phyloP scores from a whole-genome alignment of 2,329 filamentous ascomycete species.

The Clonostachys sp. region DNA sequence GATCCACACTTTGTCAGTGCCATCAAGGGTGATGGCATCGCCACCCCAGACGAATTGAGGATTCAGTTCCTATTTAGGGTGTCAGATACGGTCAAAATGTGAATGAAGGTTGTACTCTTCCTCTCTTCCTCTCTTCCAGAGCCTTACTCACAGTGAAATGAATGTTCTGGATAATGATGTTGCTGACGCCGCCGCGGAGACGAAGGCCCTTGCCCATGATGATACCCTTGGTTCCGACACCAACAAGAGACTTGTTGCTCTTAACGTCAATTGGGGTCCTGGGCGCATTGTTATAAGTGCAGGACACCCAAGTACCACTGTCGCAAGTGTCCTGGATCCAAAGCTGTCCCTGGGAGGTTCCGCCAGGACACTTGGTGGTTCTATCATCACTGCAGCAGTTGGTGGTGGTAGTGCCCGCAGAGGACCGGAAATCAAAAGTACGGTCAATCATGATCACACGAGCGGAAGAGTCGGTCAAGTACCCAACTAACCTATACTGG shows the following conservation, averaged over 20 bases:
- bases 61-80: slow-evolving; percentile 33
- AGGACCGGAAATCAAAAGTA: slow-evolving; percentile 49
- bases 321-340: slow-evolving; percentile 1
- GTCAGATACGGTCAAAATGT: too few relatives aligned
- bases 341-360: neutral
- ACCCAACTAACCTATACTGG: slow-evolving; percentile 1
- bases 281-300: slow-evolving; percentile 7
- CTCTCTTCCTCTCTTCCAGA: too few relatives aligned
- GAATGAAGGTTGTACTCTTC: too few relatives aligned
- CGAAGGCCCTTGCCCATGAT: slow-evolving; percentile 55
- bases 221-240: slow-evolving; percentile 45
- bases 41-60: slow-evolving; percentile 56
- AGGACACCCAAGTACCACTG: neutral
- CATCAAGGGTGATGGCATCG: slow-evolving; percentile 49
- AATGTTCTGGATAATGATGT: slow-evolving; percentile 59
- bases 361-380: slow-evolving; percentile 20
- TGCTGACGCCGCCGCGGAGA: slow-evolving; percentile 37
- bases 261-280: slow-evolving; percentile 42
- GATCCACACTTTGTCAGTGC: slow-evolving; percentile 41
- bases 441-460: slow-evolving; percentile 56
- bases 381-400: slow-evolving; percentile 43
- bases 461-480: slow-evolving; percentile 43
- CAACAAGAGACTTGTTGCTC: slow-evolving; percentile 52
- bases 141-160: slow-evolving; percentile 32
- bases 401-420: slow-evolving; percentile 45